A percentile compares a stretch with the other conserved stretches of the same genome.
Conservation (phyloP, 2,329 filamentous ascomycete species). For the Neofusicoccum parvum region DNA sequence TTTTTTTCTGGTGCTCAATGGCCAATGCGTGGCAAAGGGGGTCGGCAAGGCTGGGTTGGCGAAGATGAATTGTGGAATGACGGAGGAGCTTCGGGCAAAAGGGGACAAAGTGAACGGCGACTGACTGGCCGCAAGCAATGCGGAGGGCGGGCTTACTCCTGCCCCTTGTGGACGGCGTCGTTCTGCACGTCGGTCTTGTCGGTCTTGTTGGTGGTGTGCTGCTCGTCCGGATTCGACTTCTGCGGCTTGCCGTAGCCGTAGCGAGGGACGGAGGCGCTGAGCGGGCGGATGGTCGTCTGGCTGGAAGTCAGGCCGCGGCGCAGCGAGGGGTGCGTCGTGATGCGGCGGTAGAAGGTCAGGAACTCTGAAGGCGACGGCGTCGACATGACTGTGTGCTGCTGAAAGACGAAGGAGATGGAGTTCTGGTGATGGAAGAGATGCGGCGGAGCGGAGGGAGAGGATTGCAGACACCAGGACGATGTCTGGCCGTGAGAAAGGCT, state of each 20-base stretch:
- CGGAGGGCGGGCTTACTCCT: constrained; percentile 33
- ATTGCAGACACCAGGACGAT: neutral
- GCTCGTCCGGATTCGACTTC: constrained; percentile 34
- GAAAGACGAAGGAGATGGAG: neutral
- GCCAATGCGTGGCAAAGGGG: too few species aligned
- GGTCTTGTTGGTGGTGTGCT: constrained; percentile 35
- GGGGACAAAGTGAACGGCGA: neutral
- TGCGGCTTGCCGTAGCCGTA: constrained; percentile 26
- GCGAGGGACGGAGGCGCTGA: constrained; percentile 22
- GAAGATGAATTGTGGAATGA: neutral
- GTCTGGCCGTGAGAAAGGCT: neutral
- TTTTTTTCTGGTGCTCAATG: too few species aligned
- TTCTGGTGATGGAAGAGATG: neutral
- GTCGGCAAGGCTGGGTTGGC: neutral
- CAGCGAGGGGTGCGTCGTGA: constrained; percentile 23
- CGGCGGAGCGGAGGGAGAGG: neutral
- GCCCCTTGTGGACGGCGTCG: constrained; percentile 32
- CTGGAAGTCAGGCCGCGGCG: constrained; percentile 24
- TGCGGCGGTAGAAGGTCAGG: constrained; percentile 41
- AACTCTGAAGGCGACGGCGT: constrained; percentile 41
- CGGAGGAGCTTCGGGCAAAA: neutral
- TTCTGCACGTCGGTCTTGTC: constrained; percentile 40
- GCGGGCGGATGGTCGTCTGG: constrained; percentile 25
- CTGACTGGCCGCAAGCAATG: neutral
- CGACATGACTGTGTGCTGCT: constrained; percentile 28